phyloP scores from a whole-genome alignment of 1,284 basidiomycete species.

The Naganishia albida region DNA sequence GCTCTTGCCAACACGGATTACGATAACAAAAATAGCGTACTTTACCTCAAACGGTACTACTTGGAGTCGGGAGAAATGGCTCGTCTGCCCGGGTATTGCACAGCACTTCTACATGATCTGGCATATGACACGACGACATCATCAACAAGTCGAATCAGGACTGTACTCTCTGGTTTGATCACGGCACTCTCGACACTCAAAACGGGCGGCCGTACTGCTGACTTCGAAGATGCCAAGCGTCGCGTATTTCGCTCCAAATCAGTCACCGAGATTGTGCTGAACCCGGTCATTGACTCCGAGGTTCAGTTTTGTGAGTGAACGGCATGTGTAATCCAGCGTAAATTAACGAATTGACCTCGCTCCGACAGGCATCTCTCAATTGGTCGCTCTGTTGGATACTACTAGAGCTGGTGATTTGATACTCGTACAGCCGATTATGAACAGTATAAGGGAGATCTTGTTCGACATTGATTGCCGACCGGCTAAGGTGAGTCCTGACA shows the following conservation, averaged over 20 bases:
- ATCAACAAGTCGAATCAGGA: background rate
- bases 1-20: conserved; percentile 32
- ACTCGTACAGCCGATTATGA: conserved; percentile 5
- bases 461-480: background rate
- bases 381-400: conserved; percentile 6
- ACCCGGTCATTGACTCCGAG: background rate
- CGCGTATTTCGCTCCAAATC: conserved; percentile 11
- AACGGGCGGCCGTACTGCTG: background rate
- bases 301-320: background rate
- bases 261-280: conserved; percentile 1
- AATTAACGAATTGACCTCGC: background rate
- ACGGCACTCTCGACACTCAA: conserved; percentile 10
- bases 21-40: conserved; percentile 30
- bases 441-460: conserved; percentile 6
- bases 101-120: conserved; percentile 6
- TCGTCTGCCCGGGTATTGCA: conserved; percentile 17
- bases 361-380: conserved; percentile 1
- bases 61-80: background rate
- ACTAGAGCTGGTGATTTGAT: background rate
- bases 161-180: background rate
- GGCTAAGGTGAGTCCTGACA: background rate
- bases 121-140: background rate
- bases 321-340: background rate
- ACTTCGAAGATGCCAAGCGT: conserved; percentile 5
- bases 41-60: conserved; percentile 11